These are phyloP conservation scores for Trichophyton equinum DNA, from an alignment of 2,329 filamentous ascomycete species.

Conservation along the genomic window DNA sequence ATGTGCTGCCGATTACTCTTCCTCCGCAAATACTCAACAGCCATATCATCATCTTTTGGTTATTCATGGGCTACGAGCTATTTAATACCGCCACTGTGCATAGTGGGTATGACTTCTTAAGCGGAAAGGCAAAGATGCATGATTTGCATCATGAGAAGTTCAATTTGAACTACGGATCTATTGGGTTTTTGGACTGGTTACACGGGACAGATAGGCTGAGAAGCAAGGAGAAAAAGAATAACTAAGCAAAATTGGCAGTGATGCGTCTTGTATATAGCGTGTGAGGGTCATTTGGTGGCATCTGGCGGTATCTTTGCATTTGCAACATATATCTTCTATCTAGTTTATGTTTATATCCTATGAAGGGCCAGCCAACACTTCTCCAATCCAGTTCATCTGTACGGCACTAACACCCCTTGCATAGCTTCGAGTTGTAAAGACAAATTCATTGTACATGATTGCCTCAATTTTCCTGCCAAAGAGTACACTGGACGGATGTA, in stretches of 20 bases:
- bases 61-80: slow-evolving; percentile 38
- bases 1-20: slow-evolving; percentile 40
- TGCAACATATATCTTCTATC: not conserved
- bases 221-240: not conserved
- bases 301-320: not conserved
- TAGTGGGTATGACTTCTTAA: slow-evolving; percentile 46
- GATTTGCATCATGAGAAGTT: slow-evolving; percentile 48
- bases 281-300: not conserved
- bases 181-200: slow-evolving; percentile 44
- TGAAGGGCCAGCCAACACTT: slow-evolving; percentile 25
- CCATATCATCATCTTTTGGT: slow-evolving; percentile 44
- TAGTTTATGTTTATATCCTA: not conserved
- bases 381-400: slow-evolving; percentile 49
- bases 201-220: slow-evolving; percentile 34
- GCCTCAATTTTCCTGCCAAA: slow-evolving; percentile 50
- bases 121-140: slow-evolving; percentile 39
- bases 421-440: slow-evolving; percentile 53
- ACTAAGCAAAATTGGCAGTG: not conserved
- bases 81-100: slow-evolving; percentile 44
- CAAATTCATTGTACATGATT: slow-evolving; percentile 53
- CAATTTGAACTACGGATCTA: slow-evolving; percentile 41
- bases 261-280: not conserved
- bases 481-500: slow-evolving; percentile 50
- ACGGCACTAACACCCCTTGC: slow-evolving; percentile 50
- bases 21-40: slow-evolving; percentile 36